Percentiles rank a stretch among this genome's conserved stretches.
phyloP scores from a whole-genome alignment of 2,329 filamentous ascomycete species.

The Aspergillus novoparasiticus region DNA sequence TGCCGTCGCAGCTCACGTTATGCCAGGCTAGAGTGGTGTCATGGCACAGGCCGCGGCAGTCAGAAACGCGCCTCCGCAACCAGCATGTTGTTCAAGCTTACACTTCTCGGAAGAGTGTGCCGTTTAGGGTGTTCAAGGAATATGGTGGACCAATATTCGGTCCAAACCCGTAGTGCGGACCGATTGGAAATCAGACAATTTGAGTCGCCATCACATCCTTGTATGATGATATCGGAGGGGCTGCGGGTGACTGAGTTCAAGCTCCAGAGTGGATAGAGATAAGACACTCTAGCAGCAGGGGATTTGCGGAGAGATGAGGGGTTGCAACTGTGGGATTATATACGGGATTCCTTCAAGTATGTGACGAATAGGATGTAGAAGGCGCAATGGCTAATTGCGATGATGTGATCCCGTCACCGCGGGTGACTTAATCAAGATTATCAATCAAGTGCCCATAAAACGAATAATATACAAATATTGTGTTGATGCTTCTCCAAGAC shows the following conservation, averaged over 20 bases:
- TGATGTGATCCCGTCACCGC: conserved; percentile 33
- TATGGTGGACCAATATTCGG: not conserved
- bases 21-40: conserved; percentile 13
- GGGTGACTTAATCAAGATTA: not conserved
- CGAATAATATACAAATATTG: not conserved
- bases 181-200: conserved; percentile 14
- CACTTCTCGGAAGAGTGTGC: not conserved
- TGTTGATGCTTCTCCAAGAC: not conserved
- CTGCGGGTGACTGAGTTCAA: not conserved
- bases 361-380: conserved; percentile 17
- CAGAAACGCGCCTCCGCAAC: not conserved
- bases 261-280: conserved; percentile 9
- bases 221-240: conserved; percentile 26
- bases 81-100: not conserved
- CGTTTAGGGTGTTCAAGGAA: not conserved
- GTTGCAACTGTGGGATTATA: not conserved
- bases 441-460: not conserved
- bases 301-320: conserved; percentile 9
- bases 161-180: not conserved
- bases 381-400: conserved; percentile 31
- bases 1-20: conserved; percentile 7
- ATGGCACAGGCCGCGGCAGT: not conserved
- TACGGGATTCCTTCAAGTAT: not conserved
- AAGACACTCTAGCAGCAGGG: conserved; percentile 4
- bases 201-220: conserved; percentile 25